These are phyloP conservation scores for Coemansia sp. DNA, from an alignment of 192 early-diverging fungal species.

Conservation along the genomic window DNA sequence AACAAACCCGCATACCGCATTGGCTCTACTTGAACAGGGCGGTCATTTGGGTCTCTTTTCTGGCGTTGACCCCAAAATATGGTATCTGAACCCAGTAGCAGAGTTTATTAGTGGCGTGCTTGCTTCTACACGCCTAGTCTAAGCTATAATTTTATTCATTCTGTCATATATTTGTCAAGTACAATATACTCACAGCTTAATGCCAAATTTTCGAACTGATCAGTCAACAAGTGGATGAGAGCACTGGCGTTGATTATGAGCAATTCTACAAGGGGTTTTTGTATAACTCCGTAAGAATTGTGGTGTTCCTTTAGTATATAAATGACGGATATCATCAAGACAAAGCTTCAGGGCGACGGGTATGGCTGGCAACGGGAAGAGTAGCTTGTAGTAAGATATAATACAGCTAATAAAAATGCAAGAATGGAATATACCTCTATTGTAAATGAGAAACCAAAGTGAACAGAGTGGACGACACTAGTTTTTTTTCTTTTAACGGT, in stretches of 20 bases:
- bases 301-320: neutral
- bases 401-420: neutral
- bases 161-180: neutral
- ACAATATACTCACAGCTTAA: neutral
- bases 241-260: neutral
- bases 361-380: neutral
- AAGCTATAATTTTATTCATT: neutral
- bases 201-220: neutral
- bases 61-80: conserved; percentile 12
- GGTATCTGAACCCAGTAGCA: conserved; percentile 58
- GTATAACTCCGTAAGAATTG: neutral
- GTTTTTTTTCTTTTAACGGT: neutral
- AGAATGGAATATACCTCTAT: neutral
- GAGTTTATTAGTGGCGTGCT: conserved; percentile 40
- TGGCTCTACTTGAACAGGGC: conserved; percentile 70
- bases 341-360: neutral
- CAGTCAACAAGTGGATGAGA: neutral
- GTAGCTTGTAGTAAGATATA: neutral
- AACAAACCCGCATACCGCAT: conserved; percentile 68
- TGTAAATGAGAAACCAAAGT: neutral
- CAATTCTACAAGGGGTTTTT: neutral
- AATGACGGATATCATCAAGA: neutral
- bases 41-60: conserved; percentile 82
- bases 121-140: neutral
- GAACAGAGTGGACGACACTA: neutral